These are phyloP conservation scores for Saccharomycopsis schoenii DNA, from an alignment of 805 yeast species.

Conservation along the genomic window DNA sequence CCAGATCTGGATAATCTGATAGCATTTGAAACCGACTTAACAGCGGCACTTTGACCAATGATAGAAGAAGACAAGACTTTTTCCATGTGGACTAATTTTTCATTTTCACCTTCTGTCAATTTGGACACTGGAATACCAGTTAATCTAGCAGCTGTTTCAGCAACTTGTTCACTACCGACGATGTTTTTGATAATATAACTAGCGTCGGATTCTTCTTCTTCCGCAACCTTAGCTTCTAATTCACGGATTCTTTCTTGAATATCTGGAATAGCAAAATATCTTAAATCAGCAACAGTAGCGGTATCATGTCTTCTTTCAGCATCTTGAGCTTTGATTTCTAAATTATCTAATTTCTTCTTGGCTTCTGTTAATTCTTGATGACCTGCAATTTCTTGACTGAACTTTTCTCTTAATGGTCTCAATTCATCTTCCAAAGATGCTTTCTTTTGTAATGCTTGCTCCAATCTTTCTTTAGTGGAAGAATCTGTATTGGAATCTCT, in stretches of 20 bases:
- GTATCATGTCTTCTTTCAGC: slow-evolving; percentile 97
- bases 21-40: slow-evolving; percentile 92
- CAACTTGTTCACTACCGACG: slow-evolving; percentile 83
- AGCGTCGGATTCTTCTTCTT: slow-evolving; percentile 55
- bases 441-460: slow-evolving; percentile 64
- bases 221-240: slow-evolving; percentile 68
- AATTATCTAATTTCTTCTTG: slow-evolving; percentile 83
- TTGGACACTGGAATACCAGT: slow-evolving; percentile 96
- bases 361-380: slow-evolving; percentile 85
- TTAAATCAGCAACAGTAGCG: slow-evolving; percentile 87
- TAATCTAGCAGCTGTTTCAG: slow-evolving; percentile 94
- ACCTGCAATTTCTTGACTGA: slow-evolving; percentile 77
- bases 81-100: slow-evolving; percentile 93
- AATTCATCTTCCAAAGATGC: slow-evolving; percentile 81
- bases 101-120: slow-evolving; percentile 89
- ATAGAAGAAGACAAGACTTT: slow-evolving; percentile 69
- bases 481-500: slow-evolving; percentile 83
- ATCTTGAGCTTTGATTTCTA: slow-evolving; percentile 85
- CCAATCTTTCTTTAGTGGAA: slow-evolving; percentile 77
- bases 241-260: slow-evolving; percentile 63
- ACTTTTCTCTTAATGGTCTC: slow-evolving; percentile 76
- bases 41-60: slow-evolving; percentile 94
- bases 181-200: slow-evolving; percentile 75
- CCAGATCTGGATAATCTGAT: slow-evolving; percentile 91
- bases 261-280: slow-evolving; percentile 97